Evolutionary conservation across 768 basidiomycete genomes (phyloP), one percentile per base, ranked within the genome.

Genomic region (Lactarius evosmus): DNA sequence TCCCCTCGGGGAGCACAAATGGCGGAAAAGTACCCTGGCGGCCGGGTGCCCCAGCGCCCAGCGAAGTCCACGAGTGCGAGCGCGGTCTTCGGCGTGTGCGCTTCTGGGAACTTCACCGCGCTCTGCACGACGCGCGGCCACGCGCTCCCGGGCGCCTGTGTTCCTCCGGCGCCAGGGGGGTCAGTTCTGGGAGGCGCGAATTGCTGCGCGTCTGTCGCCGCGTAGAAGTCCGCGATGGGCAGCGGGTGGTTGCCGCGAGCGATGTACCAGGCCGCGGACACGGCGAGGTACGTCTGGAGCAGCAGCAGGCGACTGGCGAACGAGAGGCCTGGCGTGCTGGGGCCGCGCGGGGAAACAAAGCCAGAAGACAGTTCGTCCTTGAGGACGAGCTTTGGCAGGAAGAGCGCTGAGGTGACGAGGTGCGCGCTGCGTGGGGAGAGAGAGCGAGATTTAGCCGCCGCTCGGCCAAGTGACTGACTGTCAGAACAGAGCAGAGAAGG

Each of bases 391-490:
- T 84, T 81, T 0, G 84, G 78, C 27, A 87, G 70, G 77, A 88
- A 87, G 25, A 86, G 70, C 2, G 82, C 78, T 7, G 86, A 87
- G 0, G 88, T 90, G 44, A 88, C 80, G 3, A 85, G 73, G 66
- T 84, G 88, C 75, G 87, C 83, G n/a, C 86, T 89, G 46, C 0
- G 5, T 19, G 25, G 17, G 9, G n/a, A n/a, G n/a, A n/a, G 7
- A 4, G 9, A 50, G 19, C 30, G 17, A 3, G 14, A 25, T n/a
- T n/a, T n/a, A 14, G 12, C 4, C 25, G 11, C 22, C 14, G n/a
- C 8, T 56, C 16, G 40, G 34, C 4, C 41, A 41, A 8, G 30
- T 32, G 29, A 9, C 14, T 40, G 12, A 38, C 19, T 55, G 44
- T 12, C 7, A 38, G 19, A n/a, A 14, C 58, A 71, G 67, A 14